Percentiles rank a stretch among this genome's conserved stretches.
phyloP scores from a whole-genome alignment of 768 basidiomycete species.

The Suillus subluteus region DNA sequence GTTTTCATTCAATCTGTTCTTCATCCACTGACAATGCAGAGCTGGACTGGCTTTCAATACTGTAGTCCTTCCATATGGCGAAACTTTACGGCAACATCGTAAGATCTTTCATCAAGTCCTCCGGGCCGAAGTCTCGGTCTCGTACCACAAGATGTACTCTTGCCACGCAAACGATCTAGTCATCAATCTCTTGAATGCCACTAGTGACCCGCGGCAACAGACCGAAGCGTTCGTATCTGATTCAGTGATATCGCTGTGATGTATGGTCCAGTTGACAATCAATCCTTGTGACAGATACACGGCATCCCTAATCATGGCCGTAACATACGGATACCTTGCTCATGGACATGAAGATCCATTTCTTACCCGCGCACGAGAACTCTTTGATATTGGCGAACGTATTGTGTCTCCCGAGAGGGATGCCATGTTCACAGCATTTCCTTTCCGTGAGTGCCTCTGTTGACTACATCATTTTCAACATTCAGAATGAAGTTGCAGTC shows the following conservation, averaged over 20 bases:
- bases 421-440: conserved; percentile 11
- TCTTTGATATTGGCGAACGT: not conserved
- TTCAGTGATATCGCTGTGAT: not conserved
- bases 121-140: conserved; percentile 17
- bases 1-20: not conserved
- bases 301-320: not conserved
- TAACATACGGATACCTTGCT: not conserved
- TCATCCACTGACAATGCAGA: not conserved
- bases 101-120: conserved; percentile 29
- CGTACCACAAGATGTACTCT: conserved; percentile 23
- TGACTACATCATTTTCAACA: not conserved
- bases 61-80: conserved; percentile 11
- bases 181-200: conserved; percentile 15
- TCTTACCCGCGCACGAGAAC: not conserved
- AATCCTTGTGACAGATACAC: not conserved
- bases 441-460: conserved; percentile 8
- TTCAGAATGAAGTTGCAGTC: not conserved
- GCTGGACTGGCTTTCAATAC: conserved; percentile 8
- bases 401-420: not conserved
- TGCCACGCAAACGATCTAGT: conserved; percentile 23
- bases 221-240: not conserved
- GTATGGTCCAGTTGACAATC: not conserved
- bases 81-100: conserved; percentile 27
- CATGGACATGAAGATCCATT: not conserved
- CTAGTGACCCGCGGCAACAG: conserved; percentile 17